Percentiles rank a stretch among this genome's conserved stretches.
These are phyloP conservation scores for Pythium phragmiticola DNA, from an alignment of 352 stramenopile species.

Conservation along the genomic window DNA sequence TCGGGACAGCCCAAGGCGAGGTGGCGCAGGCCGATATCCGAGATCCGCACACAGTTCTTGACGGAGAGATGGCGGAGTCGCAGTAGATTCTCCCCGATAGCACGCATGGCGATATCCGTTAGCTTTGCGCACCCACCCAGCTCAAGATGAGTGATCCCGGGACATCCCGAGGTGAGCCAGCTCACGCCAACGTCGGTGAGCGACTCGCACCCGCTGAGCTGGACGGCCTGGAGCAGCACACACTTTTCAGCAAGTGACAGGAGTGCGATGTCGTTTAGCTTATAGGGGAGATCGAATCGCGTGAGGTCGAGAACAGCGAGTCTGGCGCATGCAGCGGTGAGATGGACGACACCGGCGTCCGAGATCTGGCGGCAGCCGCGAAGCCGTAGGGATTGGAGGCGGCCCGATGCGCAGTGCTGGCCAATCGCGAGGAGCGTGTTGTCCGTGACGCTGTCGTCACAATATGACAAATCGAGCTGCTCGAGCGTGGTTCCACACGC, in stretches of 20 bases:
- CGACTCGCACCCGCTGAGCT: constrained; percentile 85
- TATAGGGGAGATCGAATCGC: constrained; percentile 88
- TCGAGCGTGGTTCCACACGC: constrained; percentile 59
- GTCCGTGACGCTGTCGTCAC: constrained; percentile 70
- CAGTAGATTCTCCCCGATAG: constrained; percentile 76
- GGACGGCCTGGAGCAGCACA: constrained; percentile 43
- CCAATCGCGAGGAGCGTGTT: constrained; percentile 71
- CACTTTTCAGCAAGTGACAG: constrained; percentile 77
- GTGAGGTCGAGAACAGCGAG: constrained; percentile 80
- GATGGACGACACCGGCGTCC: constrained; percentile 83
- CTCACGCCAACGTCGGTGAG: constrained; percentile 91
- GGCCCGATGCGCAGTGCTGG: constrained; percentile 37
- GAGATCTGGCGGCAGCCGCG: constrained; percentile 85
- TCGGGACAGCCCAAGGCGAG: constrained; percentile 48
- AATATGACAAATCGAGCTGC: constrained; percentile 80
- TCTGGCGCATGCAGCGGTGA: constrained; percentile 53
- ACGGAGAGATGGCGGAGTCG: constrained; percentile 55
- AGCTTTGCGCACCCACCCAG: constrained; percentile 84
- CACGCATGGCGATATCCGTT: constrained; percentile 83
- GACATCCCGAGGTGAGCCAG: constrained; percentile 86
- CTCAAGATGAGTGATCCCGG: constrained; percentile 81
- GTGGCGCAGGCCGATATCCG: constrained; percentile 53
- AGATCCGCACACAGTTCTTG: constrained; percentile 44
- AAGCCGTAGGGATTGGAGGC: constrained; percentile 67
- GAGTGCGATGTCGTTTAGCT: constrained; percentile 90